Conservation (phyloP, 495 filamentous ascomycete species). For the Annulohypoxylon stygium region DNA sequence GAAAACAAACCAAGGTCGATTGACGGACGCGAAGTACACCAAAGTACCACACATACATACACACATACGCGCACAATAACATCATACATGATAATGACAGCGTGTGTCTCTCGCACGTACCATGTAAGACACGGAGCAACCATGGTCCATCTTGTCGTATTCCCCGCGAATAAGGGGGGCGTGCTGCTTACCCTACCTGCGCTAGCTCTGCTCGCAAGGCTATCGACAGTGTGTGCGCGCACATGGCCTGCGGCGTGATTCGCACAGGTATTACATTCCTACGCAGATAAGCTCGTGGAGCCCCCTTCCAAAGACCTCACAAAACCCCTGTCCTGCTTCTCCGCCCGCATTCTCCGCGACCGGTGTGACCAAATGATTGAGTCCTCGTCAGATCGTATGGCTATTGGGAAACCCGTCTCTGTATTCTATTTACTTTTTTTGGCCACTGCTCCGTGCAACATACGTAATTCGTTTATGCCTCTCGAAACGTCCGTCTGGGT, state of each 20-base stretch:
- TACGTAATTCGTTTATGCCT: background rate
- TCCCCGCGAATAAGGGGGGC: slow-evolving; percentile 26
- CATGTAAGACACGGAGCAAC: slow-evolving; percentile 20
- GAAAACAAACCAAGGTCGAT: background rate
- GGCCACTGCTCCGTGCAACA: slow-evolving; percentile 29
- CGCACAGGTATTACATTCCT: slow-evolving; percentile 44
- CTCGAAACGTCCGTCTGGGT: background rate
- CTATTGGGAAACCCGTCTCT: slow-evolving; percentile 20
- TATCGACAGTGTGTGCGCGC: slow-evolving; percentile 15
- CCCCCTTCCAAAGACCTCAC: slow-evolving; percentile 11
- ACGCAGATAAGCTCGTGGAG: slow-evolving; percentile 47
- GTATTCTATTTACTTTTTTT: slow-evolving; percentile 41
- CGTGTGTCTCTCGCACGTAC: slow-evolving; percentile 17
- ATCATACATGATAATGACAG: slow-evolving; percentile 1
- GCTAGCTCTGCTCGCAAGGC: slow-evolving; percentile 12
- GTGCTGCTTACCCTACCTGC: slow-evolving; percentile 14
- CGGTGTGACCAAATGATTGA: slow-evolving; percentile 23
- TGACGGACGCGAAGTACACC: slow-evolving; percentile 13
- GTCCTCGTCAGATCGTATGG: slow-evolving; percentile 1
- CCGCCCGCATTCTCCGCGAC: slow-evolving; percentile 23
- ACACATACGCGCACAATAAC: background rate
- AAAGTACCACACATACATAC: slow-evolving; percentile 6
- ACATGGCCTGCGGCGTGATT: slow-evolving; percentile 34
- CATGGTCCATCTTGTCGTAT: slow-evolving; percentile 17
- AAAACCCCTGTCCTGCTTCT: slow-evolving; percentile 10